phyloP scores from a whole-genome alignment of 2,329 filamentous ascomycete species.

The Aspergillus quadricinctus region DNA sequence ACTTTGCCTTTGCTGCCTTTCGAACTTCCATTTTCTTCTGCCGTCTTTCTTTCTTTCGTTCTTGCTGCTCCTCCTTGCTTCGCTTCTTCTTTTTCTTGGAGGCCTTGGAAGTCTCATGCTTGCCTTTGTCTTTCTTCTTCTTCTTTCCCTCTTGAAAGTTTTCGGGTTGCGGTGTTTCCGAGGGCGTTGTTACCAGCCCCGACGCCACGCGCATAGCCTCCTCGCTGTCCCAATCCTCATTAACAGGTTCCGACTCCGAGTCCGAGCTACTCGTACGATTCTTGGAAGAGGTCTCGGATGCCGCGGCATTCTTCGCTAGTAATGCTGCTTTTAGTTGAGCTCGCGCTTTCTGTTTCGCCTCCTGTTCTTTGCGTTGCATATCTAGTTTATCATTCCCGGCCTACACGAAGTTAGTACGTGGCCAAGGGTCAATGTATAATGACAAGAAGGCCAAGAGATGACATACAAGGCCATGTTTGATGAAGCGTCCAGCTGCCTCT shows the following conservation, averaged over 20 bases:
- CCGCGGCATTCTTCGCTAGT: slow-evolving; percentile 36
- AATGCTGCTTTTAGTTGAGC: slow-evolving; percentile 47
- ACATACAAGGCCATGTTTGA: slow-evolving; percentile 72
- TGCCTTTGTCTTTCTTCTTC: slow-evolving; percentile 23
- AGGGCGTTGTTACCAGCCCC: neutral
- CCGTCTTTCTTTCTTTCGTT: slow-evolving; percentile 25
- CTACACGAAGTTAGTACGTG: slow-evolving; percentile 24
- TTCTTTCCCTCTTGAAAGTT: slow-evolving; percentile 7
- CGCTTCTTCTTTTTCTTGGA: slow-evolving; percentile 23
- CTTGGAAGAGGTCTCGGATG: slow-evolving; percentile 18
- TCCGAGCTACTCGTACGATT: slow-evolving; percentile 15
- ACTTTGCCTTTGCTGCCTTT: slow-evolving; percentile 27
- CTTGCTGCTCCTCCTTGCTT: slow-evolving; percentile 23
- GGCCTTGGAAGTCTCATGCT: slow-evolving; percentile 17
- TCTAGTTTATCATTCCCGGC: slow-evolving; percentile 50
- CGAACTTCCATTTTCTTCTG: slow-evolving; percentile 41
- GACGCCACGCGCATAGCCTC: slow-evolving; percentile 1
- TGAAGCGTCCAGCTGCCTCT: slow-evolving; percentile 72
- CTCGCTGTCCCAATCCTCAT: slow-evolving; percentile 13
- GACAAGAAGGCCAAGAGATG: neutral
- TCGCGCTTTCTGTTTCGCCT: slow-evolving; percentile 48
- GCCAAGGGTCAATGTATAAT: neutral
- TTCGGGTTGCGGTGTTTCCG: neutral
- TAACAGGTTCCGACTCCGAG: slow-evolving; percentile 15
- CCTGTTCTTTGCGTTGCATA: slow-evolving; percentile 45